Percentiles rank a stretch among this genome's conserved stretches.
phyloP scores from a whole-genome alignment of 2,329 filamentous ascomycete genomes.

The Diaporthe australafricana region DNA sequence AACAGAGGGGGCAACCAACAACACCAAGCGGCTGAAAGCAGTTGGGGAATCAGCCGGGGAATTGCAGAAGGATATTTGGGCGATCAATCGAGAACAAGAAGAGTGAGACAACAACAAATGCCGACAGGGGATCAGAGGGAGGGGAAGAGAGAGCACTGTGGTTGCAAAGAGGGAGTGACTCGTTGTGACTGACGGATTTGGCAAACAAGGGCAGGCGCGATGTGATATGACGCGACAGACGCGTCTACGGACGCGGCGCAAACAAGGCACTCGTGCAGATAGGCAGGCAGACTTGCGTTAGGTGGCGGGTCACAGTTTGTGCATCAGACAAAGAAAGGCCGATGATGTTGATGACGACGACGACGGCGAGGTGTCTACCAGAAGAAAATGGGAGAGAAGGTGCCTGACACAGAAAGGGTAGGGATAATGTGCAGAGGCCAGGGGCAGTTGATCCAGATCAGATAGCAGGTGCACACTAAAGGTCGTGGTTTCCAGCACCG shows the following conservation, averaged over 20 bases:
- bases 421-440: neutral
- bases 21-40: neutral
- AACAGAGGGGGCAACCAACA: neutral
- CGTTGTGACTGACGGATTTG: neutral
- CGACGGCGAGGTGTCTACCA: neutral
- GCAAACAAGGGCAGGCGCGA: neutral
- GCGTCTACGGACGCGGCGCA: neutral
- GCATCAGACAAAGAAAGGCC: slow-evolving; percentile 20
- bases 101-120: too few species aligned
- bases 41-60: neutral
- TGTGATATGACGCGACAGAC: neutral
- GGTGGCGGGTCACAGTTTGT: neutral
- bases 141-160: neutral
- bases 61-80: neutral
- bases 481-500: neutral
- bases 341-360: too few species aligned
- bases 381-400: too few species aligned
- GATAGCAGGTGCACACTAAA: neutral
- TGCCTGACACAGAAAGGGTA: neutral
- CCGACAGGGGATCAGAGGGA: neutral
- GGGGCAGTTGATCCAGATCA: neutral
- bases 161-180: neutral
- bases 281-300: neutral
- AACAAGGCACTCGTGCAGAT: neutral
- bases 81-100: neutral